These are phyloP conservation scores for Pseudogymnoascus sp. DNA, from an alignment of 2,329 filamentous ascomycete genomes.

Conservation along the genomic window DNA sequence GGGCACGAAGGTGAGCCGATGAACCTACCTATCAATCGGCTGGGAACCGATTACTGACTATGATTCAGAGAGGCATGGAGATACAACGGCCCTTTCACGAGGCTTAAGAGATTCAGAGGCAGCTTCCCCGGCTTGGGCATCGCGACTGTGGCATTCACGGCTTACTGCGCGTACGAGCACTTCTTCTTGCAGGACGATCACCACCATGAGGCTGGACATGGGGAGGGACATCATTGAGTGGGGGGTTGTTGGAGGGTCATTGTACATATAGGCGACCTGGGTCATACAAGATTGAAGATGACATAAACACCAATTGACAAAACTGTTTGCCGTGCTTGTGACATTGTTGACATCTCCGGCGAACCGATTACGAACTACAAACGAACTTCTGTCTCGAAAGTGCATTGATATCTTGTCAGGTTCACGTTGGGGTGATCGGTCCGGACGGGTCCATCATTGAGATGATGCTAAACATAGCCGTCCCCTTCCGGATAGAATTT, in stretches of 20 bases:
- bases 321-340: neutral
- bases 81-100: constrained; percentile 80
- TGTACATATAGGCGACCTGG: constrained; percentile 32
- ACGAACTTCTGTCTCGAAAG: neutral
- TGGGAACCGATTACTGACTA: constrained; percentile 12
- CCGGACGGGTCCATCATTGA: neutral
- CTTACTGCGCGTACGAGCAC: constrained; percentile 84
- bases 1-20: constrained; percentile 52
- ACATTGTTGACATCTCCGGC: neutral
- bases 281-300: neutral
- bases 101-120: constrained; percentile 80
- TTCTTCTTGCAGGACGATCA: constrained; percentile 71
- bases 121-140: constrained; percentile 87
- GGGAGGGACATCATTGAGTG: constrained; percentile 49
- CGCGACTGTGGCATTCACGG: constrained; percentile 81
- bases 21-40: neutral
- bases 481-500: neutral
- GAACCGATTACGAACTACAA: neutral
- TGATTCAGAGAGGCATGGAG: constrained; percentile 82
- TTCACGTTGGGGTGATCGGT: neutral
- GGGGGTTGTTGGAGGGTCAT: constrained; percentile 13
- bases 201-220: constrained; percentile 41
- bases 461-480: neutral
- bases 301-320: constrained; percentile 13
- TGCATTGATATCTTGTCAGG: neutral